Evolutionary conservation across 169 alveolate genomes (phyloP), one percentile per base, ranked within the genome.

Genomic region (Pseudocohnilembus persalinus): DNA sequence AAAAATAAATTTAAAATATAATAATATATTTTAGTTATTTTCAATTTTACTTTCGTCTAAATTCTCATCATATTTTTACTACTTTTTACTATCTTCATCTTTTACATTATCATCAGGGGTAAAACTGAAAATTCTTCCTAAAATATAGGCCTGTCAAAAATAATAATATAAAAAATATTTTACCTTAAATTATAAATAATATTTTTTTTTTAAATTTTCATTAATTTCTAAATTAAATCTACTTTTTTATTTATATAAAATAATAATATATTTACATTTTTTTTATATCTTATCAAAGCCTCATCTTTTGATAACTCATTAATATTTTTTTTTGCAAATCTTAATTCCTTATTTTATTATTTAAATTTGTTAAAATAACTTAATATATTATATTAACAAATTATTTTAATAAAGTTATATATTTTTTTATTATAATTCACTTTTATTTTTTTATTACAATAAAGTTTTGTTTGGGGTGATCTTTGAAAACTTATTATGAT

Each of bases 341-440:
- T 77, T 33, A 77, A 77, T 77, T 77, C 82, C 82, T 77, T 49
- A n/a, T n/a, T n/a, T n/a, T n/a, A n/a, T n/a, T n/a, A n/a, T n/a
- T n/a, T n/a, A n/a, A n/a, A n/a, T n/a, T n/a, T n/a, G n/a, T n/a
- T n/a, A n/a, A n/a, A n/a, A n/a, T n/a, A n/a, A n/a, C n/a, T n/a
- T n/a, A n/a, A n/a, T n/a, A n/a, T n/a, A n/a, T n/a, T n/a, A n/a
- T n/a, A n/a, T n/a, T n/a, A n/a, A n/a, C n/a, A n/a, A n/a, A n/a
- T n/a, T n/a, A n/a, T n/a, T n/a, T n/a, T n/a, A n/a, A n/a, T n/a
- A n/a, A n/a, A n/a, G n/a, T n/a, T n/a, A n/a, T n/a, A n/a, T n/a
- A n/a, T n/a, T n/a, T n/a, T n/a, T n/a, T n/a, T n/a, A n/a, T n/a
- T n/a, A n/a, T n/a, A n/a, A n/a, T n/a, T n/a, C n/a, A n/a, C n/a